Evolutionary conservation across 2,329 filamentous ascomycete genomes (phyloP).

Genomic region (Aspergillus hortae): DNA sequence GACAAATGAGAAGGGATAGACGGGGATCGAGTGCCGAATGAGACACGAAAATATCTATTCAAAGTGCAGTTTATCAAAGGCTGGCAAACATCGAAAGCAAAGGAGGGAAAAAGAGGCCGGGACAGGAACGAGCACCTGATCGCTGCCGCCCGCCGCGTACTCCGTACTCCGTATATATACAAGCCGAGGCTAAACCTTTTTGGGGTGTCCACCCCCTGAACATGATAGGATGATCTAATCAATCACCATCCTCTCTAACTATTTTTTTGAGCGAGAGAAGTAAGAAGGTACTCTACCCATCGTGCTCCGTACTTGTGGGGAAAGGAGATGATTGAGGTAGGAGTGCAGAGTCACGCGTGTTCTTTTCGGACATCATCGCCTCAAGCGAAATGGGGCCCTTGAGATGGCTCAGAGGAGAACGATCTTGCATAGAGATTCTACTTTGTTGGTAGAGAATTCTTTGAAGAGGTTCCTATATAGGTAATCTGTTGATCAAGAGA

Average conservation of each 20-base stretch:
- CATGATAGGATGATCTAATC: not conserved
- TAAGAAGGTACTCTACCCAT: too few species aligned
- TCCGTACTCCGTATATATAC: not conserved
- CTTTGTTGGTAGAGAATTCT: too few species aligned
- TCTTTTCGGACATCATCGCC: too few species aligned
- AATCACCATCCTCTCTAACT: not conserved
- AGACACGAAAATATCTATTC: not conserved
- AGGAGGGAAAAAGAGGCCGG: not conserved
- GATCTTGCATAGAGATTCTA: too few species aligned
- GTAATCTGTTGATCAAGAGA: too few species aligned
- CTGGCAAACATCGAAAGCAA: not conserved
- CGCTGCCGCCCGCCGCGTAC: not conserved
- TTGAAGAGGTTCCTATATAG: too few species aligned
- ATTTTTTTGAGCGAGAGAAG: too few species aligned
- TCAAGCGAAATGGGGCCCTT: too few species aligned
- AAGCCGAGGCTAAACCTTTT: not conserved
- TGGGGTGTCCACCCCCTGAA: not conserved
- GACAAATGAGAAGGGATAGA: not conserved
- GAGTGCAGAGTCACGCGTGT: too few species aligned
- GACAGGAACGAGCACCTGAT: not conserved
- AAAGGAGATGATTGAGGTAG: too few species aligned
- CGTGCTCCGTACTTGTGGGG: too few species aligned
- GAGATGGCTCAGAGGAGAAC: too few species aligned
- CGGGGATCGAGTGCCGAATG: not conserved
- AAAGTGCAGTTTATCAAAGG: not conserved